Base-by-base conservation (phyloP, 768 basidiomycete species). In the Royoungia palumana region DNA sequence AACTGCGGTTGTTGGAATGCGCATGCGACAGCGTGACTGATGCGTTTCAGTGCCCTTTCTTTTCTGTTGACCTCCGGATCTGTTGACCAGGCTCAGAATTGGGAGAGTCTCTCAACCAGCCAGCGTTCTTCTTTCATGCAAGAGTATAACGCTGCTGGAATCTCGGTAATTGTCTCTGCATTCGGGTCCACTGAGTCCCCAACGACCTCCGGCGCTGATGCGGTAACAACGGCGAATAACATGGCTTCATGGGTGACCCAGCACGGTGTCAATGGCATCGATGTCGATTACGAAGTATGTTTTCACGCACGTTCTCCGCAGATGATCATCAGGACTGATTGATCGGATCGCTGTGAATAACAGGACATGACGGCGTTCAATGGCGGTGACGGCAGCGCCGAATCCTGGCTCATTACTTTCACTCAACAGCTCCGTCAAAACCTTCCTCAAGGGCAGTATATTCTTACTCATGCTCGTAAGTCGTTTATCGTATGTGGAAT, bases 141-240 rank as follows among this genome's bases (percentile, higher is more conserved):
- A 1, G 70, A 76, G 48, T 83, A 82, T 57, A 70, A 69, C 20
- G 70, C 74, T 0, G 79, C 80, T 6, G 81, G 81, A 17, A 81
- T 82, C 60, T 76, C 75, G 19, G 58, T 84, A 39, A 72, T 84
- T 44, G 81, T 83, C 5, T 78, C 79, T 38, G 72, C 69, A 4
- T 83, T 83, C 53, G 78, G 78, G 6, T 70, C 76, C 11, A 65
- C 63, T 4, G 58, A 67, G 46, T 63, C 66, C 1, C 78, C 78
- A 2, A 79, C 76, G 4, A 65, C 72, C 2, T 59, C 62, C 4
- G 73, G 72, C 22, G 56, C 57, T 5, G 67, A 78, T 48, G 68
- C 78, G 2, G 65, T 68, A 27, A 44, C 39, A 24, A 64, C 65
- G 6, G 78, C 78, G 1, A 69, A 72, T 50, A 67, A 64, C 6